A percentile compares a stretch with the other conserved stretches of the same genome.
Evolutionary conservation across 2,329 filamentous ascomycete species (phyloP).

Genomic region (Myriosclerotinia duriaeana): DNA sequence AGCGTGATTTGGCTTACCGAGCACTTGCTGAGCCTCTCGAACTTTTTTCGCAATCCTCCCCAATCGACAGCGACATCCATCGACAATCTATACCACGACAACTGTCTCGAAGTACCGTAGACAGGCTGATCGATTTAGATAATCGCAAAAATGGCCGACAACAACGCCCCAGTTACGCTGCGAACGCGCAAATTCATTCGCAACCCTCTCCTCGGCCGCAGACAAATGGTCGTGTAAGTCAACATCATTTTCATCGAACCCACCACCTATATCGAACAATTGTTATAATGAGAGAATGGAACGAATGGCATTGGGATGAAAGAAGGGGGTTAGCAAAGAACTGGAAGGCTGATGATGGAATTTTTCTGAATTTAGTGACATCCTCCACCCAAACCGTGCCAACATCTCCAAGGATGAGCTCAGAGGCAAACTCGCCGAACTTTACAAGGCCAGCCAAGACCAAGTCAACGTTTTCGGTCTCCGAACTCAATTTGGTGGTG

Average conservation of each 20-base stretch:
- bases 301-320: neutral
- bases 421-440: constrained; percentile 85
- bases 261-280: constrained; percentile 23
- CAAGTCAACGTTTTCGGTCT: constrained; percentile 98
- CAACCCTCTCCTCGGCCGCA: constrained; percentile 97
- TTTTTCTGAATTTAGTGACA: constrained; percentile 67
- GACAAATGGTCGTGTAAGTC: constrained; percentile 99
- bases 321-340: constrained; percentile 20
- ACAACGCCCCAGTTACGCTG: constrained; percentile 74
- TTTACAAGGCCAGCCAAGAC: constrained; percentile 99
- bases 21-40: constrained; percentile 21
- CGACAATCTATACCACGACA: constrained; percentile 37
- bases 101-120: constrained; percentile 38
- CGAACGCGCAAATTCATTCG: constrained; percentile 99
- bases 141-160: constrained; percentile 82
- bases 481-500: constrained; percentile 97
- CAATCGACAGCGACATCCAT: constrained; percentile 36
- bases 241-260: constrained; percentile 26
- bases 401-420: constrained; percentile 99
- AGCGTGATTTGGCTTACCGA: constrained; percentile 31
- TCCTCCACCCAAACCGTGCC: constrained; percentile 97
- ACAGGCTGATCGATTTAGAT: constrained; percentile 36
- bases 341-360: constrained; percentile 29
- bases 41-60: constrained; percentile 28
- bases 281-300: neutral